Base-by-base conservation (phyloP, 163 green algal species). In the Scenedesmus sp. region DNA sequence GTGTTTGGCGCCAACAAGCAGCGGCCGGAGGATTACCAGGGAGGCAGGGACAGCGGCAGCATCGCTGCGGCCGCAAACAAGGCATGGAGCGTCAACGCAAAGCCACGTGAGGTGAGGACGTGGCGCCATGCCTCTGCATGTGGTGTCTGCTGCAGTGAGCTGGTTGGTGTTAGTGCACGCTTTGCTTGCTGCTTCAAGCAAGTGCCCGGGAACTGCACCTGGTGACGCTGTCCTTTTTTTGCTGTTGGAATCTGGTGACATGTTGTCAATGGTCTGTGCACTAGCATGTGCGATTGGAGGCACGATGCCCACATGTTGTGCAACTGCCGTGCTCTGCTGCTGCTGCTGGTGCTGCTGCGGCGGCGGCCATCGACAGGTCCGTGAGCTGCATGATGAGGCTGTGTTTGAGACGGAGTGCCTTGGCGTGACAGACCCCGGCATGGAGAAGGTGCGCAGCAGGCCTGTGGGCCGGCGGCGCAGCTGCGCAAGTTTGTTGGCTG, bases 301-400 rank as follows among this genome's bases (percentile, higher is more conserved):
- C n/a, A n/a, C n/a, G n/a, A n/a, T n/a, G n/a, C n/a, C 65, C 6
- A 3, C 7, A 5, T 76, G 16, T 18, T 76, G 30, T 18, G 3
- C 30, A n/a, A n/a, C 30, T 76, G 61, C 61, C 9, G 7, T 10
- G 30, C 20, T 4, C 26, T 76, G 3, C 30, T 76, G 30, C 61
- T 76, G 76, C 79, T 84, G 42, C 79, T 84, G 79, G 24, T 46
- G 44, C 42, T 84, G 42, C 30, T 56, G 7, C 49, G 76, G 81
- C 40, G 40, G n/a, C 26, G 26, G 22, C 42, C 24, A 40, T n/a
- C 13, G 4, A 10, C 51, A 95, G 93, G 89, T 95, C 6, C 89
- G 92, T 20, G 96, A 99, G 96, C 93, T 99, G 42, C 90, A 94
- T 13, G 95, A 96, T 53, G 87, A 97, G 78, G 87, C 95, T 16